Base-by-base conservation (phyloP, 2,329 filamentous ascomycete species). In the Fusarium fracticaudum region DNA sequence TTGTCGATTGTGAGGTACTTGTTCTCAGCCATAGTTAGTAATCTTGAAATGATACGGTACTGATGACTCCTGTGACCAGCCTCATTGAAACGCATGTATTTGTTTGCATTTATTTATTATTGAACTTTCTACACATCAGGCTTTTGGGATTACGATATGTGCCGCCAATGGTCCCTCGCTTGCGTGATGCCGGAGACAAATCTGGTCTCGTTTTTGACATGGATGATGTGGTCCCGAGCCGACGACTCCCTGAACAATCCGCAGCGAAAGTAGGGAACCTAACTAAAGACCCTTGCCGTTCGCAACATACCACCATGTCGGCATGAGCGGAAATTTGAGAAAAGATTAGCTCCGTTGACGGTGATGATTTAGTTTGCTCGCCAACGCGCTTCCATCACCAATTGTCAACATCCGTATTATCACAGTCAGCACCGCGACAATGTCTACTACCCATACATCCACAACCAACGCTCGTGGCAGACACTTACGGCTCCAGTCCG, bases 11-110 rank as follows among this genome's bases (percentile, higher is more conserved):
- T 47, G 1, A 64, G n/a, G 24, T 47, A 63, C 24, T 63, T 54
- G 63, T 66, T 66, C 5, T 66, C 47, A 33, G n/a, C 33, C 63
- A 65, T 64, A 6, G 20, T 61, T 8, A 22, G 11, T 14, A n/a
- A 22, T 37, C 14, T 35, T 60, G 2, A 20, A 11, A 11, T 35
- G 5, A 40, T 22, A 15, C 6, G 8, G 14, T 15, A 7, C 7
- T 41, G 3, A 33, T 33, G 20, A 22, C 44, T 18, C 38, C 41
- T 51, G 22, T 6, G 35, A 40, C 48, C 11, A 14, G 48, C 8
- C 31, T 35, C 48, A 35, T 18, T 51, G 4, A 35, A 18, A 20
- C 0, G 3, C 7, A 33, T n/a, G 0, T 14, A 48, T 31, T 10
- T 22, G 13, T 37, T 8, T 2, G n/a, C 15, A 58, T 17, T 12